Base-by-base conservation (phyloP, 2,329 filamentous ascomycete genomes). In the Xylaria sp. region DNA sequence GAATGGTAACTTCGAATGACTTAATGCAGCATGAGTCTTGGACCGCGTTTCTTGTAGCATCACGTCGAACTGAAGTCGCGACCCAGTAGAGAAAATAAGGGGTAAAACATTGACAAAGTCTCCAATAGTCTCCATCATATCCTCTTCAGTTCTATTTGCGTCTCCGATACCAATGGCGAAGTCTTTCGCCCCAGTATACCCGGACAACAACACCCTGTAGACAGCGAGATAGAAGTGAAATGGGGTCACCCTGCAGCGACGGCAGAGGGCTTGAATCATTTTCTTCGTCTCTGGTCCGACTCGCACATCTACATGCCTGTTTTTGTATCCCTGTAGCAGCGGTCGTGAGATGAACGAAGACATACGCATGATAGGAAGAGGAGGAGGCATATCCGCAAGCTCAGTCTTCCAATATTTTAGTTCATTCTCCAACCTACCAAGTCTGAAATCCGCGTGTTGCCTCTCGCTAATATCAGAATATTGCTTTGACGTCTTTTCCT, bases 151-250 rank as follows among this genome's bases (percentile, higher is more conserved):
- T 40, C 61, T 21, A 10, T 58, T 58, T 6, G 61, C 37, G 25
- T 64, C 61, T 1, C 23, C 51, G 3, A 65, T 40, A 2, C 55
- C 60, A 6, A 68, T 48, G 8, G 48, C 13, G n/a, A 68, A 5
- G 27, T 65, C 57, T 9, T 61, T 37, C 1, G 12, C 27, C 1
- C 16, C 37, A 5, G 66, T 47, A 18, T 68, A 68, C 6, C 57
- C 12, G 3, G 18, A 9, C 5, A 68, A 23, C 12, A 68, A 47
- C 1, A 27, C 66, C 13, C 66, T 12, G 2, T 61, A 47, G 3
- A 21, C 40, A 16, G 66, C 61, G 3, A 68, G 48, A 48, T 65
- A 68, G 42, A 68, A 68, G 23, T 68, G 61, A 10, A 68, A 68
- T 4, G 66, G 66, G 0, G 65, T 68, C 2, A 35, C 65, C 21